Evolutionary conservation across 768 basidiomycete species (phyloP).

Genomic region (Psilocybe cyanescens): DNA sequence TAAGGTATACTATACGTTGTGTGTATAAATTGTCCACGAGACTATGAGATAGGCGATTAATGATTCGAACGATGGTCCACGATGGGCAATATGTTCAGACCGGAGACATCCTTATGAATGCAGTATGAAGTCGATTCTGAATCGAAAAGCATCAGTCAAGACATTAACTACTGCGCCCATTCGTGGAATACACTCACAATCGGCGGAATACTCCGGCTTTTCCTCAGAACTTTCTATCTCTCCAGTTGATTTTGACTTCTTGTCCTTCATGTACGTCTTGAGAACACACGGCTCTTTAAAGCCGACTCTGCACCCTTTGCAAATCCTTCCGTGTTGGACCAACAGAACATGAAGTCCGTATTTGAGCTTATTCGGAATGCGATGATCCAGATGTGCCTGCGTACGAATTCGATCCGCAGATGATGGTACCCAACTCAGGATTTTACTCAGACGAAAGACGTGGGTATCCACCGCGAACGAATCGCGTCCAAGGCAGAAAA

Average conservation of each 20-base stretch:
- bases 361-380: conserved; percentile 55
- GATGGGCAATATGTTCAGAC: too few relatives aligned
- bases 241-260: background rate
- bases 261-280: conserved; percentile 32
- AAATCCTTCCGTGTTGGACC: conserved; percentile 58
- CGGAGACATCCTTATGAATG: too few relatives aligned
- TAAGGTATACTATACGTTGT: background rate
- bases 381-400: conserved; percentile 60
- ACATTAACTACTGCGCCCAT: too few relatives aligned
- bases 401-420: conserved; percentile 52
- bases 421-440: conserved; percentile 55
- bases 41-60: background rate
- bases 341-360: conserved; percentile 62
- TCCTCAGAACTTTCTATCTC: too few relatives aligned
- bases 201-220: background rate
- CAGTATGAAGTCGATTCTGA: too few relatives aligned
- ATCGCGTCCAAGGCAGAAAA: conserved; percentile 62
- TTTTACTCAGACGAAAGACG: conserved; percentile 54
- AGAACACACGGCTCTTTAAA: conserved; percentile 30
- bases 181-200: background rate
- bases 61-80: too few relatives aligned
- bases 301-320: conserved; percentile 53
- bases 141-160: too few relatives aligned
- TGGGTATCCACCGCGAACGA: conserved; percentile 71
- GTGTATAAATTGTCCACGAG: background rate